Evolutionary conservation across 139 green algal genomes (phyloP).

Genomic region (Eudorina sp.): DNA sequence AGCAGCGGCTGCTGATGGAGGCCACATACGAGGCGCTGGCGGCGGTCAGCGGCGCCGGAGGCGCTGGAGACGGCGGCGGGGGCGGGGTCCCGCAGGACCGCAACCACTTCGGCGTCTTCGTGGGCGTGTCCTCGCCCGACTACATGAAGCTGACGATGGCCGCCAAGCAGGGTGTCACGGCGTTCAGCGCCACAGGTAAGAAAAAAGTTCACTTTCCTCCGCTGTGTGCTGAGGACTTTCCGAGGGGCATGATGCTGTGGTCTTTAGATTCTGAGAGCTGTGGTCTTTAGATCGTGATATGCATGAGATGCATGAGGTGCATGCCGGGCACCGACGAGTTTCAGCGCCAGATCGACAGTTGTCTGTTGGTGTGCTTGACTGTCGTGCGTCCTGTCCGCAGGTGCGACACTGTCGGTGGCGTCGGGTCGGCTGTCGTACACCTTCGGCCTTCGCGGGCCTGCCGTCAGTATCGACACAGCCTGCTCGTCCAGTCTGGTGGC

Average conservation of each 20-base stretch:
- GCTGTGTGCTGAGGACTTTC: not conserved
- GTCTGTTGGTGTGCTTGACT: too few relatives aligned
- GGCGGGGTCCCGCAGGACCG: not conserved
- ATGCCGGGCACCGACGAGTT: too few relatives aligned
- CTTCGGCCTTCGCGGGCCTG: constrained; percentile 82
- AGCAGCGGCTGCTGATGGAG: constrained; percentile 84
- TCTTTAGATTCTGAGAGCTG: not conserved
- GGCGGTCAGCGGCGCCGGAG: not conserved
- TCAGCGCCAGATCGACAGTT: too few relatives aligned
- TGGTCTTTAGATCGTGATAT: too few relatives aligned
- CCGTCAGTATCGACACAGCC: constrained; percentile 85
- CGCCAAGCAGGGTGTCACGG: constrained; percentile 36
- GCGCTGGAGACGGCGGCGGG: not conserved
- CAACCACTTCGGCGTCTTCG: constrained; percentile 60
- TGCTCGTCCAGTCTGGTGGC: constrained; percentile 86
- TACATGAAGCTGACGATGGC: constrained; percentile 74
- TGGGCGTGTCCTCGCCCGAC: constrained; percentile 80
- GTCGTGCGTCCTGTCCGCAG: too few relatives aligned
- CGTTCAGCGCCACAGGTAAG: constrained; percentile 74
- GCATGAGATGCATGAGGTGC: too few relatives aligned
- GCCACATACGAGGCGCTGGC: constrained; percentile 45
- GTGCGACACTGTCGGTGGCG: constrained; percentile 77
- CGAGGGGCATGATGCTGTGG: not conserved
- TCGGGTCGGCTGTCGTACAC: constrained; percentile 84
- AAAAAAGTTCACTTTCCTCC: too few relatives aligned